Conservation (phyloP, 1,284 basidiomycete species). For the Phlebopus sp. region DNA sequence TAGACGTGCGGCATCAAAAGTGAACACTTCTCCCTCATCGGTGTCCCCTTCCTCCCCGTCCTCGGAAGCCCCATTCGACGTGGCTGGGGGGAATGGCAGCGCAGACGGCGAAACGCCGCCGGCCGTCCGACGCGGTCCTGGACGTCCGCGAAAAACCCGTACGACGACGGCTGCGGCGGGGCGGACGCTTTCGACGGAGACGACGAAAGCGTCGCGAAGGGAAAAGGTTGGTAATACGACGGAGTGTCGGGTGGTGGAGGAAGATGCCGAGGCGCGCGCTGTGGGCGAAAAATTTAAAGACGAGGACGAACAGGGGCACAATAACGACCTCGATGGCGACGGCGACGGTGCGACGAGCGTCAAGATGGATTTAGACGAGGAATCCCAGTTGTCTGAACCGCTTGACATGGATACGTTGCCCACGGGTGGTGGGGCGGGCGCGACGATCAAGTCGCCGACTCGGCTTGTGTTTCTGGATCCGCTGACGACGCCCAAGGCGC, state of each 20-base stretch:
- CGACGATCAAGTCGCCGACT: too few relatives aligned
- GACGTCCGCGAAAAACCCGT: background rate
- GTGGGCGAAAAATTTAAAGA: too few relatives aligned
- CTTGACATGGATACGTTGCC: background rate
- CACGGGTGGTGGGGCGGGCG: too few relatives aligned
- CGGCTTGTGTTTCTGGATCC: background rate
- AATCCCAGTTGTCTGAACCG: background rate
- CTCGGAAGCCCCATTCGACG: background rate
- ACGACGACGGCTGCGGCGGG: too few relatives aligned
- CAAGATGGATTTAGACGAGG: background rate
- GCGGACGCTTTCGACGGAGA: background rate
- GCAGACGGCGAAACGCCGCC: background rate
- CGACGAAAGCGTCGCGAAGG: background rate
- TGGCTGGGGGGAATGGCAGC: too few relatives aligned
- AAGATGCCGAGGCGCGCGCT: background rate
- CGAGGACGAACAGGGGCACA: too few relatives aligned
- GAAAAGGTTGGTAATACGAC: background rate
- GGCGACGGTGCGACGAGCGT: background rate
- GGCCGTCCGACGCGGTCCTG: background rate
- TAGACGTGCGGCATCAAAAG: too few relatives aligned
- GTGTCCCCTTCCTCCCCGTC: background rate
- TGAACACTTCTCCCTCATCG: too few relatives aligned
- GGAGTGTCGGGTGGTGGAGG: background rate
- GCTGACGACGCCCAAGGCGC: background rate
- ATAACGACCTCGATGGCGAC: too few relatives aligned